phyloP scores from a whole-genome alignment of 345 rosid species.

The Hibiscus mutabilis region DNA sequence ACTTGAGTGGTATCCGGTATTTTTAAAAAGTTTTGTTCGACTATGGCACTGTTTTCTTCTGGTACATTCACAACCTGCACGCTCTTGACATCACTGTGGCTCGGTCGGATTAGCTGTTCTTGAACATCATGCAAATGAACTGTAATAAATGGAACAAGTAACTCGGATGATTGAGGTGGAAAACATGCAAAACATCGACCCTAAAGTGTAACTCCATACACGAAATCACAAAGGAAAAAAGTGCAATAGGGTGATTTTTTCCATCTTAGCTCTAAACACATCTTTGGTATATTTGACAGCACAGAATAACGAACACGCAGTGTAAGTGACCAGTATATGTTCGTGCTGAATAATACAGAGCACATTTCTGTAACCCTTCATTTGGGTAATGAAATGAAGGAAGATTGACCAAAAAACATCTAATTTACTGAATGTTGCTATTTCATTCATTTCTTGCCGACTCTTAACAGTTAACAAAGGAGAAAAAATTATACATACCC shows the following conservation, averaged over 20 bases:
- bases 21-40: background rate
- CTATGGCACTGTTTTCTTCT: background rate
- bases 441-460: background rate
- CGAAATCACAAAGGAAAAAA: background rate
- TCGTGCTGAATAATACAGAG: background rate
- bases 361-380: background rate
- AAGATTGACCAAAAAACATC: background rate
- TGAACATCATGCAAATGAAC: background rate
- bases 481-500: background rate
- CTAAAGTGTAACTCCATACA: background rate
- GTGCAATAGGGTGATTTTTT: background rate
- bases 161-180: background rate
- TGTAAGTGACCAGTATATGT: background rate
- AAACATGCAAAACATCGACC: background rate
- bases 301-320: background rate
- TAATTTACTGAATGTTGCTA: background rate
- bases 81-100: background rate
- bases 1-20: constrained; percentile 14
- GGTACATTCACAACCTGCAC: background rate
- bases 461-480: background rate
- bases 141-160: constrained; percentile 3
- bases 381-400: background rate
- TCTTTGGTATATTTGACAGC: background rate
- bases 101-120: background rate
- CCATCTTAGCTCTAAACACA: background rate